These are phyloP conservation scores for Vinca minor DNA, from an alignment of 257 asterid genomes.

Conservation along the genomic window DNA sequence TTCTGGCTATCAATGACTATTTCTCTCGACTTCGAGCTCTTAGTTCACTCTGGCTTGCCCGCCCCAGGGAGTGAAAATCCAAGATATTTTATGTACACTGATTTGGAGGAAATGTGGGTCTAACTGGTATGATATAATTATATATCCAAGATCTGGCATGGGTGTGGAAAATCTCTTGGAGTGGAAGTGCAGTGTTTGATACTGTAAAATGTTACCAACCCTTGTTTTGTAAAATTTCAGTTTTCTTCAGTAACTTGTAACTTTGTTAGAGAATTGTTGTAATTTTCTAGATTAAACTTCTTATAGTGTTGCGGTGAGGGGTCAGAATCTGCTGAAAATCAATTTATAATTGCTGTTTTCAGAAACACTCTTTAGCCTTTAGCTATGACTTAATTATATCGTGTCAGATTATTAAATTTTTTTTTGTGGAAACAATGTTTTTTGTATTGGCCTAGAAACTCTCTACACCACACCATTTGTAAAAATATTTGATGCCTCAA, in stretches of 20 bases:
- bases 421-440: no score
- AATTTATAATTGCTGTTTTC: neutral
- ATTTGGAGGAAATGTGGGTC: neutral
- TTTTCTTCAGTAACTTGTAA: neutral
- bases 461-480: no score
- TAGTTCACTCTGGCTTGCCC: slow-evolving; percentile 93
- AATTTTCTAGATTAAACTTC: no score
- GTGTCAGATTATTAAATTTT: no score
- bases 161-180: neutral
- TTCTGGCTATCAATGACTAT: slow-evolving; percentile 77
- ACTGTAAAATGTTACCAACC: neutral
- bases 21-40: slow-evolving; percentile 90
- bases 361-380: neutral
- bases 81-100: neutral
- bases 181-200: neutral
- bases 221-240: neutral
- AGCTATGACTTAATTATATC: no score
- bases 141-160: neutral
- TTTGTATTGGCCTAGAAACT: no score
- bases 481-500: no score
- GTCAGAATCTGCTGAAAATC: neutral
- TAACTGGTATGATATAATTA: neutral
- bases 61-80: slow-evolving; percentile 62
- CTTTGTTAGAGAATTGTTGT: neutral
- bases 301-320: no score